Base-by-base conservation (phyloP, 2,329 filamentous ascomycete genomes). In the Lachnellula suecica region DNA sequence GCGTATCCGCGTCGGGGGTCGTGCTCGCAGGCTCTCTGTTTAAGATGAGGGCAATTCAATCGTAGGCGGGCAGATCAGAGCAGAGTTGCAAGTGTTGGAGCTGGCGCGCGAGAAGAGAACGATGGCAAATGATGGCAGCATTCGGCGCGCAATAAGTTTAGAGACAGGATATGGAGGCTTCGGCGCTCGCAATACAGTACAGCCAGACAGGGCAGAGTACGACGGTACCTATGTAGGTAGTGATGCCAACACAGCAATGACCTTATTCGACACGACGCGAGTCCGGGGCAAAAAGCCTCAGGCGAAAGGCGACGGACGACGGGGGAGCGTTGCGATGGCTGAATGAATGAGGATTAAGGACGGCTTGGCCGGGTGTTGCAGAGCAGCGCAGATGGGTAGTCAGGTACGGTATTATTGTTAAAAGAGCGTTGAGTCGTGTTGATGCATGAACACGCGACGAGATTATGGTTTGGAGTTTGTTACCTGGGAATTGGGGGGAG, bases 201-300 rank as follows among this genome's bases (percentile, higher is more conserved):
- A n/a, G n/a, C n/a, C n/a, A n/a, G n/a, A n/a, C n/a, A n/a, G n/a
- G n/a, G n/a, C n/a, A n/a, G n/a, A n/a, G n/a, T n/a, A n/a, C n/a
- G n/a, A n/a, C n/a, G n/a, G n/a, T n/a, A n/a, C n/a, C n/a, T n/a
- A n/a, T n/a, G n/a, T n/a, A n/a, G n/a, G 20, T 19, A 25, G 41
- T 23, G 41, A 43, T 43, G 41, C 41, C 41, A 43, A 23, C 41
- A 25, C 41, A 43, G 19, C 41, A 22, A 43, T n/a, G 41, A 24
- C 19, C 41, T 23, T 43, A 43, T 43, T 43, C 41, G 41, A 41
- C 20, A 22, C 38, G 38, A 41, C 38, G 38, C 38, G 38, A 41
- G 38, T 22, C n/a, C 13, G 23, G 41, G n/a, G 19, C 9, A 23
- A 19, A 29, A 40, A 38, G 34, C 34, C 27, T 35, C 9, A 38